phyloP scores from a whole-genome alignment of 257 asterid genomes.

The Solanum phureja region DNA sequence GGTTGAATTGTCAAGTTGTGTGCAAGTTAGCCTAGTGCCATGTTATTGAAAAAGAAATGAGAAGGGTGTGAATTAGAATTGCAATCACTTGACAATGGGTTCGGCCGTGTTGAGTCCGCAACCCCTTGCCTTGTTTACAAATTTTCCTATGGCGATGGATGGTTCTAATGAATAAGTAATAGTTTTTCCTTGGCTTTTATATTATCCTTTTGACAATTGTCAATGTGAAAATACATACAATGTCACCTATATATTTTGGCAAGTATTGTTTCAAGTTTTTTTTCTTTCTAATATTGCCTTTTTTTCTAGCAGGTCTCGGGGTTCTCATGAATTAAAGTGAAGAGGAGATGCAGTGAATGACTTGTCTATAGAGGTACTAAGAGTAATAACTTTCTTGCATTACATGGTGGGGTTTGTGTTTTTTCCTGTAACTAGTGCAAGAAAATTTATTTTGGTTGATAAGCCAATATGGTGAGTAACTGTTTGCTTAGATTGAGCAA shows the following conservation, averaged over 20 bases:
- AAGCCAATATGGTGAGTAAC: constrained; percentile 58
- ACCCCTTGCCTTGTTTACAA: neutral
- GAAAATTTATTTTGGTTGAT: constrained; percentile 9
- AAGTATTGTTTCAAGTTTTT: neutral
- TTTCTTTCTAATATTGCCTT: neutral
- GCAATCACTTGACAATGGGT: neutral
- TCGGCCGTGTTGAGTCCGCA: neutral
- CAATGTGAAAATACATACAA: neutral
- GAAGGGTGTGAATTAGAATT: neutral
- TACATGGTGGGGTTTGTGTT: constrained; percentile 22
- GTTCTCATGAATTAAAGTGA: neutral
- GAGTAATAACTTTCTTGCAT: constrained; percentile 51
- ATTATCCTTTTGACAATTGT: neutral
- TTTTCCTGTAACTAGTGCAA: constrained; percentile 7
- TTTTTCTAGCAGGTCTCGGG: neutral
- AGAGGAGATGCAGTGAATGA: neutral
- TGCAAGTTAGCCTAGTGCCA: neutral
- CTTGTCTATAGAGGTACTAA: constrained; percentile 25
- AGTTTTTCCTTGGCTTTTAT: neutral
- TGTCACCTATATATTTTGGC: neutral
- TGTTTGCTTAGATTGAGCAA: constrained; percentile 37
- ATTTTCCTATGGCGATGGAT: neutral
- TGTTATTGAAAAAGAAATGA: neutral
- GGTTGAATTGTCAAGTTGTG: neutral
- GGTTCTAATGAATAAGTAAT: neutral